These are phyloP conservation scores for Penicillium samsonianum DNA, from an alignment of 495 filamentous ascomycete genomes.

Conservation along the genomic window DNA sequence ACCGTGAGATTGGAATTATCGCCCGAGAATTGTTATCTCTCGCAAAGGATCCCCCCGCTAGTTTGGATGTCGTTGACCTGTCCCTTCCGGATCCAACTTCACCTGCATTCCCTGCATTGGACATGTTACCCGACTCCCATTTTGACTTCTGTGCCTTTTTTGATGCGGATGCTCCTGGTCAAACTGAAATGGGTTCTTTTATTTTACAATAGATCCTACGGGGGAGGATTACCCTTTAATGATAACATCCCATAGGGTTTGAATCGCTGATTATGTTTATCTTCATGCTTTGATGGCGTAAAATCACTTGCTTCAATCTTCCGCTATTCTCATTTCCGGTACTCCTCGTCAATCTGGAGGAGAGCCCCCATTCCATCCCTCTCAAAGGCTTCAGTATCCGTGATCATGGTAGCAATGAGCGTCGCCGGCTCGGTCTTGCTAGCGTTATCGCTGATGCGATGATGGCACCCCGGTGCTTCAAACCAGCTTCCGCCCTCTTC, in stretches of 20 bases:
- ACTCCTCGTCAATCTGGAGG: conserved; percentile 37
- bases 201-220: neutral
- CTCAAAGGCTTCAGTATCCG: conserved; percentile 38
- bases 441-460: conserved; percentile 43
- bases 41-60: neutral
- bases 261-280: neutral
- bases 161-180: neutral
- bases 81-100: neutral
- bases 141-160: conserved; percentile 23
- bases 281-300: neutral
- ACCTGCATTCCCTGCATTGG: neutral
- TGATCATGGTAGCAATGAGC: conserved; percentile 34
- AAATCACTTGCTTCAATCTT: neutral
- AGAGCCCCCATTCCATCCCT: conserved; percentile 29
- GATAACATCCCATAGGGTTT: neutral
- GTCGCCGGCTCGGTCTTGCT: conserved; percentile 35
- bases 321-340: conserved; percentile 2
- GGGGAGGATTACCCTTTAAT: neutral
- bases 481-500: conserved; percentile 36
- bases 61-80: neutral
- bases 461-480: conserved; percentile 49
- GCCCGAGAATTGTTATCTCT: conserved; percentile 24
- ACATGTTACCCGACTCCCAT: conserved; percentile 1
- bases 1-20: conserved; percentile 23
- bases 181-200: neutral